Evolutionary conservation across 352 stramenopile species (phyloP), one percentile per base, ranked within the genome.

Genomic region (Globisporangium orthogonon): DNA sequence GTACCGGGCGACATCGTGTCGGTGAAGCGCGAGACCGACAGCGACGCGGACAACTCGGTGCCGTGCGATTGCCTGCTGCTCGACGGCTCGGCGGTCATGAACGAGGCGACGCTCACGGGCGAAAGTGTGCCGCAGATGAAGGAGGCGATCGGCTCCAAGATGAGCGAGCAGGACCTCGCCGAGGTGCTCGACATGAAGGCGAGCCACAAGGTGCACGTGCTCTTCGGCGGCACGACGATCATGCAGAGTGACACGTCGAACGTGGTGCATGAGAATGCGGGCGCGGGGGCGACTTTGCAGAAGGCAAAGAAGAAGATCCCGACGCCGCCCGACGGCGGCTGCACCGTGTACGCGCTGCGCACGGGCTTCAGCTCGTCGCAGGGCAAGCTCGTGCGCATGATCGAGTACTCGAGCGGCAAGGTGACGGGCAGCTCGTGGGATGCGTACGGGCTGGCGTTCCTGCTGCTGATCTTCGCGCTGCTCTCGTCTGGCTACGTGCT

Each of bases 81-180:
- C 37, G 74, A 91, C 49, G 97, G 97, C 11, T 89, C 83, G 29
- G 95, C 90, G 46, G 95, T 99, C 11, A 91, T 99, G 15, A 99
- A 99, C 73, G 97, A 99, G 74, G 96, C 97, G 17, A 98, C 98
- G 53, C 71, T 99, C 40, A 99, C 97, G 1, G 97, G 97, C 44
- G 97, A 99, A 71, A 98, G 90, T 60, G 90, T 99, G 35, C 96
- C 97, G 11, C 96, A 99, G 70, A 92, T 98, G 70, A 99, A 99
- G 68, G 94, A 98, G 68, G 89, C 79, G 13, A 90, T 97, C 54
- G 73, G 76, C 4, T 59, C 65, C 29, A 92, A 91, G 63, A 85
- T 87, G 69, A 94, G 70, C 54, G 66, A 62, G 14, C 67, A 96
- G 29, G 81, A 95, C 44, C 52, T 95, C 15, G 72, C 75, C 2